Percentiles rank a stretch among this genome's conserved stretches.
phyloP scores from a whole-genome alignment of 495 filamentous ascomycete species.

The Lasiosphaeria miniovina region DNA sequence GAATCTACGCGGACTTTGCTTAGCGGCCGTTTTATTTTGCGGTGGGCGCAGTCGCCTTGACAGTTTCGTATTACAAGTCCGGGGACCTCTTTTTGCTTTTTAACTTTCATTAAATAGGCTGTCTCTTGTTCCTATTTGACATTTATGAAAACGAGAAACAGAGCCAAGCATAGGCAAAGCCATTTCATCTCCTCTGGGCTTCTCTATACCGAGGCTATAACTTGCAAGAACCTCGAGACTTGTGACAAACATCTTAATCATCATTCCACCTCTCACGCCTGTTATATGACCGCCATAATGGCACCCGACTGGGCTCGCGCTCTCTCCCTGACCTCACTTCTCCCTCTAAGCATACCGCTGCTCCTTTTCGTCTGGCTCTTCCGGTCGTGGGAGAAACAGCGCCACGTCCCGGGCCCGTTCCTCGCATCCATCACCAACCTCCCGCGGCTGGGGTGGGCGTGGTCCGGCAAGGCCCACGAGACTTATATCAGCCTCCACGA shows the following conservation, averaged over 20 bases:
- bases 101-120: neutral
- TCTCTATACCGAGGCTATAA: too few species aligned
- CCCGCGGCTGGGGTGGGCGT: constrained; percentile 11
- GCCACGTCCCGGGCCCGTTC: constrained; percentile 14
- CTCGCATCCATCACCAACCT: constrained; percentile 14
- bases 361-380: neutral
- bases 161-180: too few species aligned
- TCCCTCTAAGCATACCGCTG: neutral
- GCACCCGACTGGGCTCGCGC: neutral
- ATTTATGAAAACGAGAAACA: too few species aligned
- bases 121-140: too few species aligned
- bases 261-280: neutral
- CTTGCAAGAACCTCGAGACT: neutral
- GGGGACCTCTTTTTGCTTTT: neutral
- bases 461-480: constrained; percentile 7
- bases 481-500: constrained; percentile 33
- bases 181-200: too few species aligned
- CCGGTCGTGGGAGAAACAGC: constrained; percentile 5
- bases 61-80: neutral
- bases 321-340: neutral
- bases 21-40: neutral
- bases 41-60: neutral
- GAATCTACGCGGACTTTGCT: neutral
- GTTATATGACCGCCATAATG: neutral
- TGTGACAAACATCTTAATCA: neutral